Percentiles rank a stretch among this genome's conserved stretches.
These are phyloP conservation scores for Penicillium steckii DNA, from an alignment of 495 filamentous ascomycete species.

Conservation along the genomic window DNA sequence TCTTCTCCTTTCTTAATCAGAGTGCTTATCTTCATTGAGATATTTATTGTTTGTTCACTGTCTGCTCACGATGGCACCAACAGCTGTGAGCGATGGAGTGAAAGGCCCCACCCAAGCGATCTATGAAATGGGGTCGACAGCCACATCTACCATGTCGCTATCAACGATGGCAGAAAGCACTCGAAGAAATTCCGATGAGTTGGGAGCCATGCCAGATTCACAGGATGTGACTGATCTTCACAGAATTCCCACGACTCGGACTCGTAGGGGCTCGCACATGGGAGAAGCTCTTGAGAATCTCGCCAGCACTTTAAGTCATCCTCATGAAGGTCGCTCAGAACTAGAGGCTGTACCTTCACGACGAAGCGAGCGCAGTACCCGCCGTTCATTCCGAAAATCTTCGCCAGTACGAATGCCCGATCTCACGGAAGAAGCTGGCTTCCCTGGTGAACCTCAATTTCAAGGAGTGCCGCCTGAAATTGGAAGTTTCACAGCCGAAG, in stretches of 20 bases:
- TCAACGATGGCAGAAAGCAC: conserved; percentile 4
- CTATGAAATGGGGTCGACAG: conserved; percentile 6
- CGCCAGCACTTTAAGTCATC: conserved; percentile 1
- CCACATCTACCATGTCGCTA: conserved; percentile 4
- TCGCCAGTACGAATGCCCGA: conserved; percentile 12
- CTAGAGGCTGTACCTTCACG: conserved; percentile 10
- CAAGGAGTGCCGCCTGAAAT: conserved; percentile 16
- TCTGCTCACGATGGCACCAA: conserved; percentile 9
- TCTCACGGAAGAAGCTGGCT: conserved; percentile 15
- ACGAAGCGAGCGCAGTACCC: conserved; percentile 12
- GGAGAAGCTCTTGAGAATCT: conserved; percentile 19
- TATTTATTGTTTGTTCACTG: no score
- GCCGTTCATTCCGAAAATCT: conserved; percentile 3
- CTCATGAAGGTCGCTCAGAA: conserved; percentile 4
- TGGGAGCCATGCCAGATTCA: neutral
- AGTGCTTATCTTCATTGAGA: no score
- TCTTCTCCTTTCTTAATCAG: neutral
- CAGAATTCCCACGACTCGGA: conserved; percentile 9
- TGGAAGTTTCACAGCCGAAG: conserved; percentile 13
- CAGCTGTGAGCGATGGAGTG: neutral
- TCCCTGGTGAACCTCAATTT: conserved; percentile 1
- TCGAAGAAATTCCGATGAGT: conserved; percentile 4
- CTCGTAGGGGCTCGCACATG: conserved; percentile 17
- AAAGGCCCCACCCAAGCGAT: conserved; percentile 3
- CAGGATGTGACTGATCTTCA: conserved; percentile 15